phyloP scores from a whole-genome alignment of 2,329 filamentous ascomycete genomes.

The Didymella sp. region DNA sequence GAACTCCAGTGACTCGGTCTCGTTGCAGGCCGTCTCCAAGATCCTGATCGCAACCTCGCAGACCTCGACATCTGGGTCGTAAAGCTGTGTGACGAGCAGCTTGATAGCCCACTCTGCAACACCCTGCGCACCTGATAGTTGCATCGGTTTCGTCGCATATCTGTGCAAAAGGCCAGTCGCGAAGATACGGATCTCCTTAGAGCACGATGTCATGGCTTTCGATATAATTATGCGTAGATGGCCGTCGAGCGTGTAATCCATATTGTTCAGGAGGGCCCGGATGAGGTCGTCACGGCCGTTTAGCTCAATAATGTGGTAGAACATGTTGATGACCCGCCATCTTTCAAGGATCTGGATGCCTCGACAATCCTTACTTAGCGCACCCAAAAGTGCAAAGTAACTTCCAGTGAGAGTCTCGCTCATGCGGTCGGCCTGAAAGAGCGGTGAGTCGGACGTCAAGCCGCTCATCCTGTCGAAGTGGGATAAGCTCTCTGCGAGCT shows the following conservation, averaged over 20 bases:
- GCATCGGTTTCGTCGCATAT: constrained; percentile 72
- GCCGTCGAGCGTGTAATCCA: constrained; percentile 85
- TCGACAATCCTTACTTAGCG: constrained; percentile 80
- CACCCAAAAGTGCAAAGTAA: constrained; percentile 92
- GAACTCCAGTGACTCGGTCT: constrained; percentile 87
- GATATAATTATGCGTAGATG: constrained; percentile 92
- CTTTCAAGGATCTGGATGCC: constrained; percentile 90
- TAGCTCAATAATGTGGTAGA: constrained; percentile 96
- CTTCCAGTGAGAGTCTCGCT: constrained; percentile 87
- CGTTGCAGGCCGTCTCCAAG: constrained; percentile 94
- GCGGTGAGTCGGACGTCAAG: constrained; percentile 78
- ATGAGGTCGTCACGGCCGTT: constrained; percentile 91
- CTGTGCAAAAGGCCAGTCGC: constrained; percentile 86
- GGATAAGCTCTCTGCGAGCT: constrained; percentile 93
- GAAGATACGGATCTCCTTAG: constrained; percentile 88
- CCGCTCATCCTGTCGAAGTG: constrained; percentile 86
- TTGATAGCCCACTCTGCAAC: constrained; percentile 96
- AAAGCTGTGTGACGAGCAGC: constrained; percentile 95
- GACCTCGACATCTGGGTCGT: constrained; percentile 96
- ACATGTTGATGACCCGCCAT: constrained; percentile 99
- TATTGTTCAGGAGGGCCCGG: constrained; percentile 83
- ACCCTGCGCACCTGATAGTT: constrained; percentile 52
- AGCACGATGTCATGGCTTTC: constrained; percentile 89
- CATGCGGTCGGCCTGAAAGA: constrained; percentile 87
- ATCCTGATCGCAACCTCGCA: constrained; percentile 97